Conservation (phyloP, 2,329 filamentous ascomycete species). For the Fusarium tjaetaba region DNA sequence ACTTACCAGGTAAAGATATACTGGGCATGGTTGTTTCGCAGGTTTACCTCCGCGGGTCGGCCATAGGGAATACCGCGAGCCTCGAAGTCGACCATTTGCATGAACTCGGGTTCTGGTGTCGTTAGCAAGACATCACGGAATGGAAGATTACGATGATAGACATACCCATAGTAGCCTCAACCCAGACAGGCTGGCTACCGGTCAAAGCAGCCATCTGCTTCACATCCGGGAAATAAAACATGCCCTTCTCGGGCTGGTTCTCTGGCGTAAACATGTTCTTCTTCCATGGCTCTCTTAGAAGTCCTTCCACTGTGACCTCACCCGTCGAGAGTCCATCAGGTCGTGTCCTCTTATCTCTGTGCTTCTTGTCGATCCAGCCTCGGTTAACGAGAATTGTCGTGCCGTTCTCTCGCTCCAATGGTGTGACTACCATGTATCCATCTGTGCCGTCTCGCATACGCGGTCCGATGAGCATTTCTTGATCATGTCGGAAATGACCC, state of each 20-base stretch:
- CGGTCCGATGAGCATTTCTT: constrained; percentile 96
- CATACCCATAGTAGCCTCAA: constrained; percentile 93
- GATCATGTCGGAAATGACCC: constrained; percentile 83
- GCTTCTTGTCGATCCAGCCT: constrained; percentile 88
- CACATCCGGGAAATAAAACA: constrained; percentile 97
- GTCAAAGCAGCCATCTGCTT: constrained; percentile 86
- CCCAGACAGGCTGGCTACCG: constrained; percentile 89
- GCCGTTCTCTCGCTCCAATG: constrained; percentile 76
- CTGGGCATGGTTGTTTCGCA: constrained; percentile 96
- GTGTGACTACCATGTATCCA: constrained; percentile 91
- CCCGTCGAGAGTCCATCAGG: constrained; percentile 73
- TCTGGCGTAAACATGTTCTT: constrained; percentile 98
- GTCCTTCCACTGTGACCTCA: constrained; percentile 81
- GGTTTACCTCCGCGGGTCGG: constrained; percentile 85
- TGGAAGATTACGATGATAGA: constrained; percentile 20
- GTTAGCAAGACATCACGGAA: constrained; percentile 17
- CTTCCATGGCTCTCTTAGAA: constrained; percentile 91
- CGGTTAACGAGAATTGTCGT: constrained; percentile 87
- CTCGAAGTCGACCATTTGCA: constrained; percentile 79
- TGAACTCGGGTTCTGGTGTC: constrained; percentile 75
- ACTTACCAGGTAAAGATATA: constrained; percentile 98
- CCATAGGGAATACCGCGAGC: constrained; percentile 89
- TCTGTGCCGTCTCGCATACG: constrained; percentile 88
- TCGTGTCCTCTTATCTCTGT: constrained; percentile 72
- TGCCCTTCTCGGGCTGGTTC: constrained; percentile 82